Evolutionary conservation across 331 rosid species (phyloP).

Genomic region (Telfairia occidentalis): DNA sequence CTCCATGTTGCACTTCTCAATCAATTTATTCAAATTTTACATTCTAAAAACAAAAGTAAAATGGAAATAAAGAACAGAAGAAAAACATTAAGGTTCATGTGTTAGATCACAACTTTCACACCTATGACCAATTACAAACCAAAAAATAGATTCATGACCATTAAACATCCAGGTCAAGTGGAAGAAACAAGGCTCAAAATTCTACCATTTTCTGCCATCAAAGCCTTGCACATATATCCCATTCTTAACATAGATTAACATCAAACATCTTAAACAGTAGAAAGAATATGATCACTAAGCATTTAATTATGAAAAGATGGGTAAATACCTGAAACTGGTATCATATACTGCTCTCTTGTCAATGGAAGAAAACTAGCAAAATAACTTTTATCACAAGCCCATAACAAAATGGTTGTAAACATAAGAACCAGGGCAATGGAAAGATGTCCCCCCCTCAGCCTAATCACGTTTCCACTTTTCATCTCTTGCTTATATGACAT

Average conservation of each 20-base stretch:
- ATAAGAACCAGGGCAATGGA: constrained; percentile 40
- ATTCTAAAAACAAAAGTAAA: neutral
- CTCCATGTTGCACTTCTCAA: neutral
- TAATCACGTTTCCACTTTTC: constrained; percentile 44
- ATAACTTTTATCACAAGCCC: constrained; percentile 71
- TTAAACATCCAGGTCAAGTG: neutral
- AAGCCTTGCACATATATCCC: neutral
- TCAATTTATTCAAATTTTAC: neutral
- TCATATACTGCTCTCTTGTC: constrained; percentile 30
- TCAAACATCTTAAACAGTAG: neutral
- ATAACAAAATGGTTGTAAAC: constrained; percentile 38
- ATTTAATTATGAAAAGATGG: neutral
- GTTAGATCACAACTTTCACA: neutral
- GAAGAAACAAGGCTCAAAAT: neutral
- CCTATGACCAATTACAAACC: neutral
- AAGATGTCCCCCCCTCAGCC: constrained; percentile 41
- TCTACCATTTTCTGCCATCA: neutral
- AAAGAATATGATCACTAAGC: neutral
- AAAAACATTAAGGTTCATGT: neutral
- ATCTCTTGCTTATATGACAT: constrained; percentile 22
- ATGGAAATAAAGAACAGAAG: neutral
- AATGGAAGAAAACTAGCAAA: constrained; percentile 33
- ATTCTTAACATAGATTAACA: neutral
- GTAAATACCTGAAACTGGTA: constrained; percentile 48
- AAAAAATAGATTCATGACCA: neutral